Evolutionary conservation across 1,284 basidiomycete genomes (phyloP).

Genomic region (Naganishia albida): DNA sequence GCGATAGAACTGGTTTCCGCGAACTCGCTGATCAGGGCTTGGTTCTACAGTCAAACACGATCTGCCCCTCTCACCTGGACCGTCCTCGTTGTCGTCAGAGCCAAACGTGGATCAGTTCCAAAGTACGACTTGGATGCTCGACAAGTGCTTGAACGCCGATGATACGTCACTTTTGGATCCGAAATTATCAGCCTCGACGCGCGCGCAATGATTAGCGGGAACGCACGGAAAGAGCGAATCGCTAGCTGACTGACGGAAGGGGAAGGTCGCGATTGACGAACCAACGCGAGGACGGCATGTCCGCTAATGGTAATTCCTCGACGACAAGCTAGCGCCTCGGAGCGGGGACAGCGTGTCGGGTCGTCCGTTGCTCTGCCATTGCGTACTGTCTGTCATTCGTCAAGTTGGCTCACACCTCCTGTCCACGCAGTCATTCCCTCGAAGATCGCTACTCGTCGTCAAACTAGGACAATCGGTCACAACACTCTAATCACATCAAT

Average conservation of each 20-base stretch:
- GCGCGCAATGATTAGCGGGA: constrained; percentile 2
- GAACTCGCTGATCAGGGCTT: background rate
- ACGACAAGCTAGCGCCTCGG: background rate
- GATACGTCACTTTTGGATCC: background rate
- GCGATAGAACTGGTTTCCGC: too few relatives aligned
- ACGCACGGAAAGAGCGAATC: constrained; percentile 22
- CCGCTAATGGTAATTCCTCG: constrained; percentile 9
- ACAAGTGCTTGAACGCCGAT: too few relatives aligned
- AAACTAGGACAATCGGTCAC: background rate
- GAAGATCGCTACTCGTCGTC: constrained; percentile 1
- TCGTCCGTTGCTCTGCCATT: background rate
- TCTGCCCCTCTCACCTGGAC: too few relatives aligned
- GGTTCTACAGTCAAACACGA: background rate
- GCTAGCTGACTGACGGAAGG: constrained; percentile 15
- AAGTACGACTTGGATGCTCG: too few relatives aligned
- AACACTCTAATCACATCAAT: constrained; percentile 10
- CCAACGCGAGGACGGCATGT: background rate
- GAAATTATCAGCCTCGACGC: constrained; percentile 17
- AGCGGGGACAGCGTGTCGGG: background rate
- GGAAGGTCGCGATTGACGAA: constrained; percentile 7
- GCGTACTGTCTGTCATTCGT: constrained; percentile 14
- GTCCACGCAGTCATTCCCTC: background rate
- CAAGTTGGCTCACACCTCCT: background rate
- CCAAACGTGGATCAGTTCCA: too few relatives aligned
- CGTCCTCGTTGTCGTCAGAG: too few relatives aligned